Evolutionary conservation across 345 rosid genomes (phyloP), one percentile per base, ranked within the genome.

Genomic region (Citrus unshiu): DNA sequence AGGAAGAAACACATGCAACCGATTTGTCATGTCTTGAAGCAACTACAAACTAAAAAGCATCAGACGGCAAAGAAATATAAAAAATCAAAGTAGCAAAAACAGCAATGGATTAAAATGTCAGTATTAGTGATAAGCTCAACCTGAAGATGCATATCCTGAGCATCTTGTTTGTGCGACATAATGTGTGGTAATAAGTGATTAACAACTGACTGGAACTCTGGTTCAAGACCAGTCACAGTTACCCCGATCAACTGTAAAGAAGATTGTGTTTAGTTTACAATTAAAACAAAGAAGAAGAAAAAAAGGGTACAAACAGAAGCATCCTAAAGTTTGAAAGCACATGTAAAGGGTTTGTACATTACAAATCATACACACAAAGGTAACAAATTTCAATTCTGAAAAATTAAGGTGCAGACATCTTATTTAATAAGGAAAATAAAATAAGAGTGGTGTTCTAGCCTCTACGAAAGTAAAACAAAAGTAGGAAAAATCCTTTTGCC

Each of bases 131-230:
- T 60, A 49, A 68, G 59, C 67, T 76, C 74, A 72, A 93, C 97
- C 95, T 90, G 93, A 81, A 93, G 97, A 89, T 93, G 88, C 87
- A 91, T 80, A 79, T 93, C 92, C 35, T 88, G 87, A 68, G 87
- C 85, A 79, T 91, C 97, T 78, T 87, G 97, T 78, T 88, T 93
- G 89, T 90, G 95, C n/a, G 89, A 85, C 57, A 84, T 39, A 69
- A 93, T 91, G 72, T 84, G 86, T 3, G 95, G 97, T 82, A 93
- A 84, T 77, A 93, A 81, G 81, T 91, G 93, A 88, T 82, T 90
- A 59, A 93, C 89, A 80, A 93, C 94, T 30, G 95, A 95, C 79
- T 91, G 97, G 79, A 93, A 93, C 84, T 91, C 97, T 19, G 93
- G 93, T 70, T 90, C 95, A 77, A 93, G 95, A 76, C 95, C 90